Percentiles rank a stretch among this genome's conserved stretches.
Conservation (phyloP, 75 land plant species). For the Pinus albicaulis region DNA sequence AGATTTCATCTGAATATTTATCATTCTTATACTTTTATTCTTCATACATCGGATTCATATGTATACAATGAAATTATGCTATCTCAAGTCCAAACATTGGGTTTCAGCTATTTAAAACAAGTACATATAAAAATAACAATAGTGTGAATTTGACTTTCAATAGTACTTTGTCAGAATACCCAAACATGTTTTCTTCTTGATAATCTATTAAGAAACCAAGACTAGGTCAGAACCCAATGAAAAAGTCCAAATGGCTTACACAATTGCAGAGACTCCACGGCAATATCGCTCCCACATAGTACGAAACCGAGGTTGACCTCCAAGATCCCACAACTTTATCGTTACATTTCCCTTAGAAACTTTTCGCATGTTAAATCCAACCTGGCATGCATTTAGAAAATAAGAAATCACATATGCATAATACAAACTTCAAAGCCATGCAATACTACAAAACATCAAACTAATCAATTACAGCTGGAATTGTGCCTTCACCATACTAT, state of each 20-base stretch:
- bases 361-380: slow-evolving; percentile 95
- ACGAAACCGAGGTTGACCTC: slow-evolving; percentile 96
- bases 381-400: slow-evolving; percentile 48
- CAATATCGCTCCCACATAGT: slow-evolving; percentile 99
- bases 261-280: slow-evolving; percentile 94
- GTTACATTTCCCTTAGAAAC: slow-evolving; percentile 95
- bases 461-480: slow-evolving; percentile 68
- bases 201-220: background rate
- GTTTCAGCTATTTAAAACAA: background rate
- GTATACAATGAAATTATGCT: background rate
- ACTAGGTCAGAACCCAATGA: background rate
- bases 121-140: background rate
- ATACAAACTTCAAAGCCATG: too few species aligned
- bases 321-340: slow-evolving; percentile 97
- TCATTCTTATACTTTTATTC: background rate
- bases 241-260: slow-evolving; percentile 41
- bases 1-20: background rate
- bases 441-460: background rate
- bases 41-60: background rate
- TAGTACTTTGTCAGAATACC: background rate
- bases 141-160: background rate
- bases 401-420: background rate
- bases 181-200: background rate
- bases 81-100: too few species aligned
- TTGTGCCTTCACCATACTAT: background rate